Base-by-base conservation (phyloP, 192 early-diverging fungal genomes). In the Podila verticillata region DNA sequence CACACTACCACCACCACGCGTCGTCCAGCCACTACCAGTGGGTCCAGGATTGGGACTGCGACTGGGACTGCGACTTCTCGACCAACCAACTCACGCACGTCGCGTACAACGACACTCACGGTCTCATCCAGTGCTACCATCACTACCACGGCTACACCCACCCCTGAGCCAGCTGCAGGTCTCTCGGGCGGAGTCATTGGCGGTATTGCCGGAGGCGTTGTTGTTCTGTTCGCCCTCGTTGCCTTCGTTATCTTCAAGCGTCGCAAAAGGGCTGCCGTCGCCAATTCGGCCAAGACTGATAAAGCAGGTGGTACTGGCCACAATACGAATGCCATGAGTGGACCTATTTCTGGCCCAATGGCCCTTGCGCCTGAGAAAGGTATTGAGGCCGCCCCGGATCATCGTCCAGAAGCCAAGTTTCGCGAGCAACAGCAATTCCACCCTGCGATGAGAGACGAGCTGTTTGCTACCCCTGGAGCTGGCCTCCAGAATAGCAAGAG, bases 401-500 rank as follows among this genome's bases (percentile, higher is more conserved):
- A 80, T 48, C 70, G 70, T 24, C 54, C 77, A 12, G 77, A 80
- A 48, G 77, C 77, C 1, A 65, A 80, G n/a, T 80, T 80, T 54
- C 48, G 77, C 12, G 65, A 80, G 30, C 77, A 80, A 32, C 69
- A 80, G 31, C 77, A 80, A 44, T 72, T 72, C 77, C 60, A 47
- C 5, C 77, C 77, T 56, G 70, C 65, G 0, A 80, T 80, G 77
- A 44, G 77, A 15, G 77, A 80, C 36, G 77, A 80, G 39, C 65
- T 80, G 30, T 68, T 80, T 72, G 77, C 77, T 30, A 44, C 48
- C 26, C 65, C 65, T 29, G 65, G 70, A 9, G 44, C 69, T 9
- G 59, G 51, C 13, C 54, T 66, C 30, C 63, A 80, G 8, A 71
- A 47, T 5, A 61, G 64, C 65, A 36, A 57, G n/a, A 9, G 57